Evolutionary conservation across 2,329 filamentous ascomycete genomes (phyloP).

Genomic region (Ceratocystis albifundus): DNA sequence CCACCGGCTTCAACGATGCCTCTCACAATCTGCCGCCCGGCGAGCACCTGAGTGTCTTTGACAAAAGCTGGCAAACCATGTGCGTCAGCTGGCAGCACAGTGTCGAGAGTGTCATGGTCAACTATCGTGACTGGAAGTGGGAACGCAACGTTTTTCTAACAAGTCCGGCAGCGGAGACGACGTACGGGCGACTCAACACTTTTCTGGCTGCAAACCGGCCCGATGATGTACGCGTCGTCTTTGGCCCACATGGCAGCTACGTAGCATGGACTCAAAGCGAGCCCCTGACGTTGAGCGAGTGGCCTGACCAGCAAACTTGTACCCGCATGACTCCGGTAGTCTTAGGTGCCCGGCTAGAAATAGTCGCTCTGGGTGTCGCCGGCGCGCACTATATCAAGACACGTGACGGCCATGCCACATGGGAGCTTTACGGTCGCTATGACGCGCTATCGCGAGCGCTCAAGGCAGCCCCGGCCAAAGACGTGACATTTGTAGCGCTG

Average conservation of each 20-base stretch:
- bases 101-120: slow-evolving; percentile 13
- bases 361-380: slow-evolving; percentile 18
- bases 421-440: slow-evolving; percentile 19
- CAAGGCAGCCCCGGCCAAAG: slow-evolving; percentile 11
- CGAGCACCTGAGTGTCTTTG: slow-evolving; percentile 9
- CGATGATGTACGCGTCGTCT: slow-evolving; percentile 20
- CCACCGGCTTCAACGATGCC: slow-evolving; percentile 19
- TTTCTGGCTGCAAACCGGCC: slow-evolving; percentile 19
- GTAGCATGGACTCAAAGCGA: slow-evolving; percentile 18
- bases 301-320: slow-evolving; percentile 11
- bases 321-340: slow-evolving; percentile 20
- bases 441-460: slow-evolving; percentile 18
- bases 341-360: slow-evolving; percentile 13
- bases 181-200: slow-evolving; percentile 1
- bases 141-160: slow-evolving; percentile 11
- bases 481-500: slow-evolving; percentile 21
- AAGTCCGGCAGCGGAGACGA: slow-evolving; percentile 11
- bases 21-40: slow-evolving; percentile 17
- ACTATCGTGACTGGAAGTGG: slow-evolving; percentile 21
- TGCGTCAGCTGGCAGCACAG: slow-evolving; percentile 15
- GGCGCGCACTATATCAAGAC: slow-evolving; percentile 22
- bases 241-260: slow-evolving; percentile 17
- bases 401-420: slow-evolving; percentile 13
- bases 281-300: slow-evolving; percentile 18
- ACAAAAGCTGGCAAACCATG: slow-evolving; percentile 14